These are phyloP conservation scores for Aspergillus viridinutans DNA, from an alignment of 2,329 filamentous ascomycete genomes.

Conservation along the genomic window DNA sequence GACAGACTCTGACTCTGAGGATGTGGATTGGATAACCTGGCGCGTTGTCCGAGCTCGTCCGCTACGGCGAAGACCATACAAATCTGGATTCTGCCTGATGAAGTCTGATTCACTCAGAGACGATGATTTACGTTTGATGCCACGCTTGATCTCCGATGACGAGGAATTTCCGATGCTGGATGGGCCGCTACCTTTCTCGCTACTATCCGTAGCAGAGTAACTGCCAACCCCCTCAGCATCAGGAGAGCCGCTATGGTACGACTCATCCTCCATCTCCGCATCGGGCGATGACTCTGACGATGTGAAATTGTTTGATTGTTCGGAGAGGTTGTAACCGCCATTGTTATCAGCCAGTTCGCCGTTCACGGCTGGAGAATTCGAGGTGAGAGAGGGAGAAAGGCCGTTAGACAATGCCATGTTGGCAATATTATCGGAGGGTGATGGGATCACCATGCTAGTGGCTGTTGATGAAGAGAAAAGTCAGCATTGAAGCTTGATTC, in stretches of 20 bases:
- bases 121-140: constrained; percentile 68
- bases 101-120: constrained; percentile 70
- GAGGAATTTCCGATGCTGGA: constrained; percentile 58
- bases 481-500: constrained; percentile 40
- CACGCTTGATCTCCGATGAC: constrained; percentile 66
- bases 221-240: constrained; percentile 48
- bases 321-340: constrained; percentile 73
- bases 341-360: constrained; percentile 46
- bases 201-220: constrained; percentile 70
- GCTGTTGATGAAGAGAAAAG: constrained; percentile 32
- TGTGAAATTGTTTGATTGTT: constrained; percentile 58
- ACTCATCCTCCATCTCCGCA: constrained; percentile 37
- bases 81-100: constrained; percentile 85
- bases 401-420: constrained; percentile 34
- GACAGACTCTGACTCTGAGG: constrained; percentile 65
- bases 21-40: constrained; percentile 59
- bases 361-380: constrained; percentile 22
- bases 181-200: constrained; percentile 51
- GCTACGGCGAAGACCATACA: constrained; percentile 91
- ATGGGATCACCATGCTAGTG: constrained; percentile 45
- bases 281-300: constrained; percentile 47
- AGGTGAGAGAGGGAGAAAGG: constrained; percentile 23
- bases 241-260: constrained; percentile 35
- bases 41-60: constrained; percentile 62
- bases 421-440: constrained; percentile 32